Evolutionary conservation across 2,329 filamentous ascomycete genomes (phyloP).

Genomic region (Corniculantispora saksenae): DNA sequence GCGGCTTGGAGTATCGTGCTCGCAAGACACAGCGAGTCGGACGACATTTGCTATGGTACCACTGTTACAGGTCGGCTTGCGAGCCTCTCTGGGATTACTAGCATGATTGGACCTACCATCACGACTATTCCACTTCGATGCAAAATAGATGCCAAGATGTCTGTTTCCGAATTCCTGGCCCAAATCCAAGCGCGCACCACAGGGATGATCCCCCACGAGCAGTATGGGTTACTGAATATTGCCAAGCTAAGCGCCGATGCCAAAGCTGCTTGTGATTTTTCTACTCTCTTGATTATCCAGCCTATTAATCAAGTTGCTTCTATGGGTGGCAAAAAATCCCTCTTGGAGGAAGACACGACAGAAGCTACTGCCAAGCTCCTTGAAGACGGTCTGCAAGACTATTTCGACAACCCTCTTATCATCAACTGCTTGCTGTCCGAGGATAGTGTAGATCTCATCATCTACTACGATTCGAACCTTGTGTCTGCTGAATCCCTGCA

Average conservation of each 20-base stretch:
- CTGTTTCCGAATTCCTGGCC: not conserved
- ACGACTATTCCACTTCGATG: not conserved
- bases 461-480: conserved; percentile 3
- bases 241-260: conserved; percentile 17
- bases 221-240: conserved; percentile 18
- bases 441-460: not conserved
- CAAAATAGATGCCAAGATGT: not conserved
- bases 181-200: not conserved
- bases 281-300: conserved; percentile 21
- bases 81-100: not conserved
- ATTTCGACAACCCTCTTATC: not conserved
- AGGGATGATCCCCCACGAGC: conserved; percentile 8
- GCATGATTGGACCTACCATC: not conserved
- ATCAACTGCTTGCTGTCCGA: not conserved
- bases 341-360: not conserved
- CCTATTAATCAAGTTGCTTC: not conserved
- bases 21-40: conserved; percentile 9
- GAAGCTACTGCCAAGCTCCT: not conserved
- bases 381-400: not conserved
- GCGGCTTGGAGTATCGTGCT: conserved; percentile 11
- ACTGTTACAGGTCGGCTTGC: conserved; percentile 5
- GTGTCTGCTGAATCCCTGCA: not conserved
- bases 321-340: not conserved
- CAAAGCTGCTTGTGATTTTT: conserved; percentile 18
- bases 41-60: conserved; percentile 8